These are phyloP conservation scores for Camellia granthamiana DNA, from an alignment of 148 eudicot species.

Conservation along the genomic window DNA sequence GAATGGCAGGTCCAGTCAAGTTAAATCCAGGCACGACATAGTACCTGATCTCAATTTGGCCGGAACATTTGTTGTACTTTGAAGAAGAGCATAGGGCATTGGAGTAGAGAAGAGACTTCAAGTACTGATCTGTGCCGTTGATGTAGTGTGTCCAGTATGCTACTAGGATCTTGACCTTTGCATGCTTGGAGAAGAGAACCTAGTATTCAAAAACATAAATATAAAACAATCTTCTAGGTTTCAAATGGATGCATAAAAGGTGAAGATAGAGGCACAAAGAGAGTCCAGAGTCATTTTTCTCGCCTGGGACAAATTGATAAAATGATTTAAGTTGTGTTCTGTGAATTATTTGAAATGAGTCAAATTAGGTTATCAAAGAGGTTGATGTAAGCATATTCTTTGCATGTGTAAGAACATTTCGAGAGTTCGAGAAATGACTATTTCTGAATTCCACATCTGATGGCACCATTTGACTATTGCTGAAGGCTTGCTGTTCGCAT, in stretches of 20 bases:
- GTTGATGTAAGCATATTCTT: too few species aligned
- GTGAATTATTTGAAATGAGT: background rate
- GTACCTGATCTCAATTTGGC: conserved; percentile 77
- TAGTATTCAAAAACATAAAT: conserved; percentile 17
- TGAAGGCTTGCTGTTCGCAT: too few species aligned
- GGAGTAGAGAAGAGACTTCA: conserved; percentile 77
- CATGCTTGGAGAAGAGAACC: conserved; percentile 81
- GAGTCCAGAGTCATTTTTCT: background rate
- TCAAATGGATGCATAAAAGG: background rate
- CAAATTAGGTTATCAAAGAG: too few species aligned
- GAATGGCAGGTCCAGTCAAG: conserved; percentile 69
- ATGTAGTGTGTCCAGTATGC: conserved; percentile 84
- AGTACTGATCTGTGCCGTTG: conserved; percentile 64
- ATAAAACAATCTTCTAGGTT: background rate
- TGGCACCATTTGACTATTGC: too few species aligned
- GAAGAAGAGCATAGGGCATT: conserved; percentile 77
- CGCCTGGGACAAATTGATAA: background rate
- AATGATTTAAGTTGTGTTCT: background rate
- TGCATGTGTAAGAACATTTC: too few species aligned
- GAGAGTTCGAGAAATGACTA: too few species aligned
- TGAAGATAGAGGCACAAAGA: background rate
- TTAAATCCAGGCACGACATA: conserved; percentile 79
- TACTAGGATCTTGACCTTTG: conserved; percentile 74
- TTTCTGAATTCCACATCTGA: too few species aligned
- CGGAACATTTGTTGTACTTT: conserved; percentile 64